Percentiles rank a stretch among this genome's conserved stretches.
These are phyloP conservation scores for Syzygium jambos DNA, from an alignment of 345 rosid genomes.

Conservation along the genomic window DNA sequence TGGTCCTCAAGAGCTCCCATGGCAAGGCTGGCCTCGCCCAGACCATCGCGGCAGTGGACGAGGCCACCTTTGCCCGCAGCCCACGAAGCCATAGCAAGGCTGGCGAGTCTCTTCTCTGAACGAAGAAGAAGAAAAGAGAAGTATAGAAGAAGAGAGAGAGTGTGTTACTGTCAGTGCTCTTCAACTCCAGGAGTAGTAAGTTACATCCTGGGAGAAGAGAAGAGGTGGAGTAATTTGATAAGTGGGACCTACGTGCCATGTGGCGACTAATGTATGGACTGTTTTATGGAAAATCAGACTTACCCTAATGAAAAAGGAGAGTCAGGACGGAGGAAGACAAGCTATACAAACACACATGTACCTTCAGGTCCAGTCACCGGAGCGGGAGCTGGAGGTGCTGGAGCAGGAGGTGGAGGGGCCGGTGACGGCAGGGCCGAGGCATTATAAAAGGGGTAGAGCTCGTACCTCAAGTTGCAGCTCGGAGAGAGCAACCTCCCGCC, in stretches of 20 bases:
- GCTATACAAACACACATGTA: background rate
- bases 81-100: background rate
- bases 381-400: background rate
- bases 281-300: background rate
- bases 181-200: no score
- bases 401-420: background rate
- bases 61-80: background rate
- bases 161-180: background rate
- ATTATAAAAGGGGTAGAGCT: background rate
- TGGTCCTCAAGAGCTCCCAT: background rate
- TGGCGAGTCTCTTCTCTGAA: background rate
- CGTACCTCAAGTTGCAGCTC: background rate
- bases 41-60: background rate
- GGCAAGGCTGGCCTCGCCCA: background rate
- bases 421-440: background rate
- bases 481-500: background rate
- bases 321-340: background rate
- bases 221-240: background rate
- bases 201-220: background rate
- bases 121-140: background rate
- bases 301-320: background rate
- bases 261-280: background rate
- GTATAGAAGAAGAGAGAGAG: background rate
- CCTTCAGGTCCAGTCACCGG: background rate
- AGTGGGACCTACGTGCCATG: background rate